Percentiles rank a stretch among this genome's conserved stretches.
Conservation (phyloP, 257 asterid species). For the Solanum megistacrolobum region DNA sequence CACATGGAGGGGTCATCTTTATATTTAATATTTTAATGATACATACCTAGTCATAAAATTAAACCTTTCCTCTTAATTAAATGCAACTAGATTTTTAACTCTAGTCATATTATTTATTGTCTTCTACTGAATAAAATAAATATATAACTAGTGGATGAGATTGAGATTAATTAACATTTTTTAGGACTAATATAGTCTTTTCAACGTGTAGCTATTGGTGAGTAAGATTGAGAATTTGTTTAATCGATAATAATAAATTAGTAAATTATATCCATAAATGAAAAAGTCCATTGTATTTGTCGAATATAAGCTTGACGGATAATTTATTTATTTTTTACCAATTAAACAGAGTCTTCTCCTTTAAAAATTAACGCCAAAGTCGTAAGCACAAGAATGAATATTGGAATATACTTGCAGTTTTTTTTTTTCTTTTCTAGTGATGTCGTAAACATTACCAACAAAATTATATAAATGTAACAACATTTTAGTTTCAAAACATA, state of each 20-base stretch:
- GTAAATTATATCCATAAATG: not conserved
- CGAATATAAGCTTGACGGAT: not conserved
- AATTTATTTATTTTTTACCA: not conserved
- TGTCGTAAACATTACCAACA: no score
- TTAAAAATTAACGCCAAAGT: not conserved
- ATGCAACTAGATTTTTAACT: not conserved
- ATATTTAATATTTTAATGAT: not conserved
- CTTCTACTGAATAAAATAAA: not conserved
- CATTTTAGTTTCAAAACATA: not conserved
- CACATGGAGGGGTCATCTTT: constrained; percentile 29
- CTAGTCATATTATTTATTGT: not conserved
- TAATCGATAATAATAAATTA: not conserved
- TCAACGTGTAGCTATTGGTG: not conserved
- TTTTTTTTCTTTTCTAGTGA: no score
- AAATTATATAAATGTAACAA: not conserved
- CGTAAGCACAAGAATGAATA: not conserved
- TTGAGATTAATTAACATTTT: not conserved
- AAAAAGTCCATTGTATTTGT: not conserved
- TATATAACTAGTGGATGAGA: not conserved
- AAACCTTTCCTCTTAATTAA: not conserved
- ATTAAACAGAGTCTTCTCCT: not conserved
- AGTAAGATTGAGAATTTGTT: not conserved
- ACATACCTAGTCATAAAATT: not conserved
- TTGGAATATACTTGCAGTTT: not conserved
- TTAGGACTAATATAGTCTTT: not conserved